Evolutionary conservation across 2,329 filamentous ascomycete species (phyloP).

Genomic region (Sporothrix curviconia): DNA sequence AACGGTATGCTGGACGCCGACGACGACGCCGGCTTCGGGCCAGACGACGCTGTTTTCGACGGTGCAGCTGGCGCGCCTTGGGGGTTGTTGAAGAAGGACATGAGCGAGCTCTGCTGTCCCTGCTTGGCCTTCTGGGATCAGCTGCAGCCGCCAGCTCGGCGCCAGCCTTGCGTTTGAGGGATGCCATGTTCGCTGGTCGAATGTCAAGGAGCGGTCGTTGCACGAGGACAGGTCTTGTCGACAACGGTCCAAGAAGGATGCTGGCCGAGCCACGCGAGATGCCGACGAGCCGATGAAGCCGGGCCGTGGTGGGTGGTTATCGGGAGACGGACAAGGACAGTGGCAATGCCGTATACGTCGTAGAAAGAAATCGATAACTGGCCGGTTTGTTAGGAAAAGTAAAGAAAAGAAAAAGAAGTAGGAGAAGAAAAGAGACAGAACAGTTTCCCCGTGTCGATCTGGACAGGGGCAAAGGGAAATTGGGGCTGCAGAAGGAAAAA

Average conservation of each 20-base stretch:
- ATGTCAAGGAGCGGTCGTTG: too few relatives aligned
- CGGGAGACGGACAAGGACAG: background rate
- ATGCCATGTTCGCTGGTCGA: too few relatives aligned
- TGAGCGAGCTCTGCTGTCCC: slow-evolving; percentile 62
- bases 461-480: background rate
- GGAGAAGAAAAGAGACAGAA: background rate
- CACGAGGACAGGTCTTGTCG: too few relatives aligned
- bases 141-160: slow-evolving; percentile 31
- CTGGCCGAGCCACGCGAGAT: background rate
- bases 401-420: too few relatives aligned
- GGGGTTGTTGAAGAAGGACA: slow-evolving; percentile 77
- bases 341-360: background rate
- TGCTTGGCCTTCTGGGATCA: slow-evolving; percentile 66
- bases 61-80: slow-evolving; percentile 25
- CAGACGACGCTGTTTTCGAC: slow-evolving; percentile 12
- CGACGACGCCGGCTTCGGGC: slow-evolving; percentile 18
- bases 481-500: background rate
- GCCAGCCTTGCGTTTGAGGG: slow-evolving; percentile 61
- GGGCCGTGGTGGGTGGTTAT: background rate
- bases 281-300: background rate
- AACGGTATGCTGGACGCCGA: background rate
- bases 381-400: too few relatives aligned
- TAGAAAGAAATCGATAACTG: background rate
- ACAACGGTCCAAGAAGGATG: background rate
- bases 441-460: background rate